Percentiles rank a stretch among this genome's conserved stretches.
Conservation (phyloP, 108 stramenopile species). For the Tribonema minus region DNA sequence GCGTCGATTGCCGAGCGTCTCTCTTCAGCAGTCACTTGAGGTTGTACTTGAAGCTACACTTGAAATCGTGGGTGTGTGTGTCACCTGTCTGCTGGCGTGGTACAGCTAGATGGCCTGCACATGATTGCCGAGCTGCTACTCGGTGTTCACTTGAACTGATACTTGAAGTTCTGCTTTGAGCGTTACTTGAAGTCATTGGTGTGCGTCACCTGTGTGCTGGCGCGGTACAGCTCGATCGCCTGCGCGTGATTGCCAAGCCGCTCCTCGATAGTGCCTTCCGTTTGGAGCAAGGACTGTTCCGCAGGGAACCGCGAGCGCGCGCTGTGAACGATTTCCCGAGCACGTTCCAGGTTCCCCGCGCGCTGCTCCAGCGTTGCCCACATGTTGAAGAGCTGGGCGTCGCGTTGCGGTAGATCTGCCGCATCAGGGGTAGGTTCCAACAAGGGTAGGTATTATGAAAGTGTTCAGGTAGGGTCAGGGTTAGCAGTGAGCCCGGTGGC, state of each 20-base stretch:
- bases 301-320: not conserved
- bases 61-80: too few species aligned
- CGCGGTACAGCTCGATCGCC: conserved; percentile 28
- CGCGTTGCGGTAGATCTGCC: conserved; percentile 13
- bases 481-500: too few species aligned
- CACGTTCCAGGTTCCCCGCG: not conserved
- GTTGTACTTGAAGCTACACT: too few species aligned
- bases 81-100: conserved; percentile 10
- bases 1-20: too few species aligned
- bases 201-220: too few species aligned
- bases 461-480: too few species aligned
- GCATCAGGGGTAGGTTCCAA: not conserved
- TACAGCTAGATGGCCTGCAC: conserved; percentile 23
- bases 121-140: conserved; percentile 9
- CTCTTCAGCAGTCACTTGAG: too few species aligned
- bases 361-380: conserved; percentile 31
- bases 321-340: not conserved
- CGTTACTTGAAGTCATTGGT: too few species aligned
- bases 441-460: too few species aligned
- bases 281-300: not conserved
- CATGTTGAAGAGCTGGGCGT: conserved; percentile 33
- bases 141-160: not conserved
- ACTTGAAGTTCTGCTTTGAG: too few species aligned
- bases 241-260: conserved; percentile 7
- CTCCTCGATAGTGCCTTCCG: conserved; percentile 1